A percentile compares a stretch with the other conserved stretches of the same genome.
Evolutionary conservation across 768 basidiomycete species (phyloP).

Genomic region (Russula ochroleuca): DNA sequence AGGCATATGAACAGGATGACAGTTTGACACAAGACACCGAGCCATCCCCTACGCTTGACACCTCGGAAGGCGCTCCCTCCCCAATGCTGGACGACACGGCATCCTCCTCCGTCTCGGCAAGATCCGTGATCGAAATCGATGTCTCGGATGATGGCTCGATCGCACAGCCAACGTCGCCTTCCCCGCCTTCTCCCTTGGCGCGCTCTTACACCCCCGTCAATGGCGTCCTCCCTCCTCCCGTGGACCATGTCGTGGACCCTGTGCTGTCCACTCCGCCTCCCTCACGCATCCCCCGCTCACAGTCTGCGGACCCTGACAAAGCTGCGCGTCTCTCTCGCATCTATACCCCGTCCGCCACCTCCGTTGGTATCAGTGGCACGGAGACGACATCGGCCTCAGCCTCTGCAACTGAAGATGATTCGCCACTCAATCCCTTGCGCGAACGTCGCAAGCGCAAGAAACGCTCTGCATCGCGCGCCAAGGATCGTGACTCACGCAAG

Average conservation of each 20-base stretch:
- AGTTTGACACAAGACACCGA: slow-evolving; percentile 15
- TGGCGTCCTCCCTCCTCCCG: background rate
- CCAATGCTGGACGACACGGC: slow-evolving; percentile 18
- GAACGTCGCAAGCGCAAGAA: slow-evolving; percentile 46
- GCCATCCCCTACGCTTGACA: slow-evolving; percentile 22
- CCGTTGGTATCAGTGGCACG: slow-evolving; percentile 20
- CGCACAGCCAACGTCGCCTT: background rate
- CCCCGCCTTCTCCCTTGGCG: background rate
- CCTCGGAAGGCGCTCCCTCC: slow-evolving; percentile 10
- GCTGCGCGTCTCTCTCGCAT: slow-evolving; percentile 54
- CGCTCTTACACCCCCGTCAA: background rate
- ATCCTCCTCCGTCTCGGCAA: slow-evolving; percentile 28
- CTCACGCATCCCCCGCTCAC: slow-evolving; percentile 65
- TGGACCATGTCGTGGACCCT: slow-evolving; percentile 20
- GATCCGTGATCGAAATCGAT: slow-evolving; percentile 23
- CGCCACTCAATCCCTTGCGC: slow-evolving; percentile 59
- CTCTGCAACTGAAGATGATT: slow-evolving; percentile 55
- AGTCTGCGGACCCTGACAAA: slow-evolving; percentile 75
- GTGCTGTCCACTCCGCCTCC: slow-evolving; percentile 29
- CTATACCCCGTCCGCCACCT: slow-evolving; percentile 47
- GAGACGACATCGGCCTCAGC: slow-evolving; percentile 50
- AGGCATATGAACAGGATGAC: slow-evolving; percentile 16
- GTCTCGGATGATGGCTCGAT: slow-evolving; percentile 21
- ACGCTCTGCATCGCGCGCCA: slow-evolving; percentile 48
- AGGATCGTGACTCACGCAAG: slow-evolving; percentile 57